Evolutionary conservation across 2,329 filamentous ascomycete genomes (phyloP).

Genomic region (Cordyceps farinosa): DNA sequence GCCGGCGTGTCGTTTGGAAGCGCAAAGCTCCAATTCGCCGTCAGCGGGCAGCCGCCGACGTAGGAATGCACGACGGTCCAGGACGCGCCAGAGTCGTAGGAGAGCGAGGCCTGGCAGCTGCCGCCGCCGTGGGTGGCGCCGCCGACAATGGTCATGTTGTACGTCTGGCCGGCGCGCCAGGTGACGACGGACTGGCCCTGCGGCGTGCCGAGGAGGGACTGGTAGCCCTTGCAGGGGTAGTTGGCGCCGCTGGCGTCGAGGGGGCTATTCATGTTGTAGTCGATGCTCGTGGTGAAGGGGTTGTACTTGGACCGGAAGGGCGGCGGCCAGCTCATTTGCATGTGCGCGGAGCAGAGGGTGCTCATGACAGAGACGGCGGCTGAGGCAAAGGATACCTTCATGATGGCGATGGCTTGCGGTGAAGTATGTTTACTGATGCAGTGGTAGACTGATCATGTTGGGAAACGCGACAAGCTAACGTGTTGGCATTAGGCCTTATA

Average conservation of each 20-base stretch:
- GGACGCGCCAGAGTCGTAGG: conserved; percentile 66
- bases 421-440: background rate
- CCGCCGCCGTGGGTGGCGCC: conserved; percentile 64
- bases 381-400: background rate
- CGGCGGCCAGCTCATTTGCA: conserved; percentile 52
- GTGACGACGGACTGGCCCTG: conserved; percentile 55
- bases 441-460: background rate
- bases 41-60: conserved; percentile 50
- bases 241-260: conserved; percentile 57
- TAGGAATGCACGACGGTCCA: conserved; percentile 65
- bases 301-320: conserved; percentile 55
- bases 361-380: background rate
- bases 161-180: conserved; percentile 58
- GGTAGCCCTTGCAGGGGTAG: conserved; percentile 73
- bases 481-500: background rate
- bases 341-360: conserved; percentile 35
- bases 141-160: conserved; percentile 63
- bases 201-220: conserved; percentile 44
- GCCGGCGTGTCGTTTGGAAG: conserved; percentile 60
- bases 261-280: conserved; percentile 71
- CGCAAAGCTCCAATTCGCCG: conserved; percentile 58
- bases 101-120: conserved; percentile 72
- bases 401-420: background rate
- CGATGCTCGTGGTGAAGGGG: conserved; percentile 46
- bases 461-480: background rate